Evolutionary conservation across 2,329 filamentous ascomycete genomes (phyloP), one percentile per base, ranked within the genome.

Genomic region (Penicillium corylophilum): DNA sequence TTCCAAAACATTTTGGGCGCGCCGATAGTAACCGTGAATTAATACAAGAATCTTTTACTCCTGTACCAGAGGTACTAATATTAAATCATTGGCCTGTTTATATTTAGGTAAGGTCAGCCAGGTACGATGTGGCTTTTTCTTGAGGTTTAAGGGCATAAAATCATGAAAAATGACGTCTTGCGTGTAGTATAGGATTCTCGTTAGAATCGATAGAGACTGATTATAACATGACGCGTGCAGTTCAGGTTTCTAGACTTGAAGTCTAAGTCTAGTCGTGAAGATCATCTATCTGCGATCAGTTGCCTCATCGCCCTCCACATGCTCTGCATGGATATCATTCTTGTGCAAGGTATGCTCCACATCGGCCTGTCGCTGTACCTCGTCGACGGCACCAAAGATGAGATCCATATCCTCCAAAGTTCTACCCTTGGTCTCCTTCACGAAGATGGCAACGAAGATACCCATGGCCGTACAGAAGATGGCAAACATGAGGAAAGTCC

Each of bases 401-500:
- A 65, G 39, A 38, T 77, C 71, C 62, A 74, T 70, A 28, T 75
- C 71, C 48, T 75, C 72, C 44, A 74, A 57, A 13, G 65, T 68
- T 38, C 66, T 62, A 3, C 67, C 68, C 42, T 70, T 71, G 20
- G 67, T 71, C 51, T 77, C 74, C 10, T 74, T 74, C 26, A 76
- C 52, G 49, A 66, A 69, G 13, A 73, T 46, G 20, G 64, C 48
- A 9, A 71, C 64, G 40, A 72, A 74, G 8, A 67, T n/a, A 3
- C 63, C 63, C 55, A 67, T 72, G n/a, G 64, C 65, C 10, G 66
- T 51, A 45, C 71, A 73, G 62, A 74, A 74, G 29, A 71, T 61
- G 16, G 64, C 73, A 47, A 76, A 75, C 67, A 75, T 73, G 44
- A 75, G 56, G 55, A 73, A 75, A 1, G 71, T 74, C 5, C 58